Evolutionary conservation across 345 rosid genomes (phyloP).

Genomic region (Sapria himalayana): DNA sequence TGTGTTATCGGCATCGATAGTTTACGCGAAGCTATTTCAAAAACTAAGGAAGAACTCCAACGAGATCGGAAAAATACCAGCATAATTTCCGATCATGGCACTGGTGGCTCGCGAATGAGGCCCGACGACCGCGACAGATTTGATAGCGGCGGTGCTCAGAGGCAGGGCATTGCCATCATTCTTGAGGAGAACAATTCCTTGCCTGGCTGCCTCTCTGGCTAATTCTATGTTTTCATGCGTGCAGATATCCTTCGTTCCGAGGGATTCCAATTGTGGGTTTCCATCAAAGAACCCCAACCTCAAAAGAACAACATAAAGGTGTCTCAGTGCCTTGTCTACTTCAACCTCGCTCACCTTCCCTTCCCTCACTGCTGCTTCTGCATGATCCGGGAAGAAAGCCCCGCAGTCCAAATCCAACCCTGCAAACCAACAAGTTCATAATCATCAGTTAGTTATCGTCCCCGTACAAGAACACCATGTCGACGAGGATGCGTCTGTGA

Average conservation of each 20-base stretch:
- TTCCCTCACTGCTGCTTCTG: slow-evolving; percentile 16
- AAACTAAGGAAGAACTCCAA: neutral
- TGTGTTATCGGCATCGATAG: too few relatives aligned
- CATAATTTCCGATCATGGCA: slow-evolving; percentile 41
- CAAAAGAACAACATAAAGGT: slow-evolving; percentile 28
- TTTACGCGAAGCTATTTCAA: too few relatives aligned
- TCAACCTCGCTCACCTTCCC: slow-evolving; percentile 21
- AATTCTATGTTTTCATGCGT: slow-evolving; percentile 14
- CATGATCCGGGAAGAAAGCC: slow-evolving; percentile 12
- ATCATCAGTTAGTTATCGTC: too few relatives aligned
- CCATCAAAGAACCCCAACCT: slow-evolving; percentile 53
- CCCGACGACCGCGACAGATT: slow-evolving; percentile 25
- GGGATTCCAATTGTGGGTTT: slow-evolving; percentile 11
- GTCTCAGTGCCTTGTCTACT: slow-evolving; percentile 13
- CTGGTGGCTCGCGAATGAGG: slow-evolving; percentile 33
- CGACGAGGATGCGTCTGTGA: too few relatives aligned
- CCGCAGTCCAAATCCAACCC: slow-evolving; percentile 67
- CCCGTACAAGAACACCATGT: too few relatives aligned
- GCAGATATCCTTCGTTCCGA: slow-evolving; percentile 22
- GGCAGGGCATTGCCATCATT: slow-evolving; percentile 20
- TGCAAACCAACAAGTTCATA: neutral
- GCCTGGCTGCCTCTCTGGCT: slow-evolving; percentile 33
- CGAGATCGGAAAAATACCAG: slow-evolving; percentile 10
- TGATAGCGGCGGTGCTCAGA: slow-evolving; percentile 1
- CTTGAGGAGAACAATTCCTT: slow-evolving; percentile 39